Evolutionary conservation across 2,329 filamentous ascomycete genomes (phyloP), one percentile per base, ranked within the genome.

Genomic region (Fusarium marasasianum): DNA sequence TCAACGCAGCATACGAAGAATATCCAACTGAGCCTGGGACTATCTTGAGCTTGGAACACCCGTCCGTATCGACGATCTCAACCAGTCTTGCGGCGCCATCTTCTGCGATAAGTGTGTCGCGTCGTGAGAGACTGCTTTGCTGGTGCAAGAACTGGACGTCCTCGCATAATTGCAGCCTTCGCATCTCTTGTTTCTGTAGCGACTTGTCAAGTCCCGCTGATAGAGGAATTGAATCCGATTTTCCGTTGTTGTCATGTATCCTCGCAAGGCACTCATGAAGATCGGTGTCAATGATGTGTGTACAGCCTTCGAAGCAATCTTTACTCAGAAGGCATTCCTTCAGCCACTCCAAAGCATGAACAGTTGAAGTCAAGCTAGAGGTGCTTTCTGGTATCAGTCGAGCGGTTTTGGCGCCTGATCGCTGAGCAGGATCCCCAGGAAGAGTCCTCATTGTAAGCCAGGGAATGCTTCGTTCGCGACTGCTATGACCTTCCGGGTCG

Each of bases 101-200:
- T 18, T 40, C 22, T 2, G 6, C 8, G 10, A 13, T 0, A 8
- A 17, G 2, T 17, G 18, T 5, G 1, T 5, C 12, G 1, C 7
- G 3, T 33, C 26, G 26, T n/a, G 20, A 9, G 4, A 8, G 14
- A 3, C 14, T 15, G 10, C 8, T 33, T 18, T n/a, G 22, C 6
- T 33, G 14, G 15, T 58, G 31, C 2, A 66, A 29, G 7, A 26
- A 9, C 17, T 40, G 24, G 22, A 58, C 7, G 0, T 35, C 37
- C 9, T 51, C 9, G 10, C 43, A 55, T 20, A 54, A 29, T n/a
- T 22, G 26, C 1, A 35, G 8, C 8, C 26, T 20, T 35, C 13
- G n/a, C 17, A 1, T 5, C 5, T 54, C 31, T 18, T 18, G n/a
- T 13, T 35, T 18, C 15, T 53, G n/a, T 5, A 41, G 7, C 0